These are phyloP conservation scores for Recurvomyces mirabilis DNA, from an alignment of 495 filamentous ascomycete genomes.

Conservation along the genomic window DNA sequence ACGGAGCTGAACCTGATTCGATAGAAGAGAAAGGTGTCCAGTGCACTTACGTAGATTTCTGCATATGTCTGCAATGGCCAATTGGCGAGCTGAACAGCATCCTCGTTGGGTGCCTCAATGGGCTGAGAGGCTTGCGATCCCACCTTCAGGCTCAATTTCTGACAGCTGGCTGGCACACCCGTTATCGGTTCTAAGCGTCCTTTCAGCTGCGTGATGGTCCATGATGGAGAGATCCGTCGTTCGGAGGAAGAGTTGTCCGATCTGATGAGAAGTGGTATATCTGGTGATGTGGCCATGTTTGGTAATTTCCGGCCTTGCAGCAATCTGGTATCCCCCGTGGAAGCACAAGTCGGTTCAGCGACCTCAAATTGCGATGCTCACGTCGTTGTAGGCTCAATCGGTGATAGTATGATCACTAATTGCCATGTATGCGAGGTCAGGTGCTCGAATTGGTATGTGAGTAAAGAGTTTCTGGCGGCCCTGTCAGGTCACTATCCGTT, in stretches of 20 bases:
- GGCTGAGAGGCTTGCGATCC: constrained; percentile 41
- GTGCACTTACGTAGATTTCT: constrained; percentile 58
- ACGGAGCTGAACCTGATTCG: no score
- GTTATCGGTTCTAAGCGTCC: constrained; percentile 86
- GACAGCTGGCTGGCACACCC: constrained; percentile 71
- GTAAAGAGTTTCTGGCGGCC: no score
- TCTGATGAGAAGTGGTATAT: constrained; percentile 75
- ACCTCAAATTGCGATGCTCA: no score
- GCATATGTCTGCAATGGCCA: constrained; percentile 62
- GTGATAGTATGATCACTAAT: no score
- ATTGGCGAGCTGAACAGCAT: constrained; percentile 44
- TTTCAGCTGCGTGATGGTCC: constrained; percentile 80
- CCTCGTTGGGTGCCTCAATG: constrained; percentile 58
- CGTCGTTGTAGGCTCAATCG: no score
- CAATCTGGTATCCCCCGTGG: no score
- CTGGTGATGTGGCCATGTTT: constrained; percentile 31
- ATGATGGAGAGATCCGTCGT: constrained; percentile 81
- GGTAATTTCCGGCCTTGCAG: not conserved
- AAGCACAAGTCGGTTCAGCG: no score
- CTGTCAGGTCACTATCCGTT: no score
- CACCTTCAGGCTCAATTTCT: constrained; percentile 57
- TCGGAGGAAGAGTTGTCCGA: constrained; percentile 68
- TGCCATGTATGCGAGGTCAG: no score
- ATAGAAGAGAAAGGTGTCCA: no score
- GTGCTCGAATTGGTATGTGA: no score